A percentile compares a stretch with the other conserved stretches of the same genome.
These are phyloP conservation scores for Stephania japonica DNA, from an alignment of 164 flowering plant genomes.

Conservation along the genomic window DNA sequence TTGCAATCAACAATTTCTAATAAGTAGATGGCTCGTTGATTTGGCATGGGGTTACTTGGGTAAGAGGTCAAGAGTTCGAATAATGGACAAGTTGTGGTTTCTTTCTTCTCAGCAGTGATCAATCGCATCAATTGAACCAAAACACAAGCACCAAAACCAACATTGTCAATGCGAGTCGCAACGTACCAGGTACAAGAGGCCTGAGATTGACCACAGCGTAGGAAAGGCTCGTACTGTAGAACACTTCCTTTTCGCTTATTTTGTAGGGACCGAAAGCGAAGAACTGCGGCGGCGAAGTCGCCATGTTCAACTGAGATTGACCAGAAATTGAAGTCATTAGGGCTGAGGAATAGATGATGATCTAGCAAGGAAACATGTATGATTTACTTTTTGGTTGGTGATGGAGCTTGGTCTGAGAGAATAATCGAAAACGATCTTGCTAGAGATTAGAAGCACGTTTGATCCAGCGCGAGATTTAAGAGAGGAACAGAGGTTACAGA, in stretches of 20 bases:
- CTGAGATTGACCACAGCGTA: conserved; percentile 17
- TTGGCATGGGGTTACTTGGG: too few relatives aligned
- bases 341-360: background rate
- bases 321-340: background rate
- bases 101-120: background rate
- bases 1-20: too few relatives aligned
- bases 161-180: background rate
- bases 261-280: conserved; percentile 15
- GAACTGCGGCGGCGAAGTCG: background rate
- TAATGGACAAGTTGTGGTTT: too few relatives aligned
- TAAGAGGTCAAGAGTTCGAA: too few relatives aligned
- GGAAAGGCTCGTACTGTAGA: conserved; percentile 10
- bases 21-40: too few relatives aligned
- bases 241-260: conserved; percentile 10
- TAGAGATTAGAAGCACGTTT: background rate
- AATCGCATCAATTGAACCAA: background rate
- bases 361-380: background rate
- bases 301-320: background rate
- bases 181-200: conserved; percentile 14
- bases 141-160: background rate
- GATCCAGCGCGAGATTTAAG: background rate
- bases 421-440: background rate
- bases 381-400: background rate
- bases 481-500: background rate
- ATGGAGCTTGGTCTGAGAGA: background rate